Evolutionary conservation across 495 filamentous ascomycete genomes (phyloP), one percentile per base, ranked within the genome.

Genomic region (Cercophora sp.): DNA sequence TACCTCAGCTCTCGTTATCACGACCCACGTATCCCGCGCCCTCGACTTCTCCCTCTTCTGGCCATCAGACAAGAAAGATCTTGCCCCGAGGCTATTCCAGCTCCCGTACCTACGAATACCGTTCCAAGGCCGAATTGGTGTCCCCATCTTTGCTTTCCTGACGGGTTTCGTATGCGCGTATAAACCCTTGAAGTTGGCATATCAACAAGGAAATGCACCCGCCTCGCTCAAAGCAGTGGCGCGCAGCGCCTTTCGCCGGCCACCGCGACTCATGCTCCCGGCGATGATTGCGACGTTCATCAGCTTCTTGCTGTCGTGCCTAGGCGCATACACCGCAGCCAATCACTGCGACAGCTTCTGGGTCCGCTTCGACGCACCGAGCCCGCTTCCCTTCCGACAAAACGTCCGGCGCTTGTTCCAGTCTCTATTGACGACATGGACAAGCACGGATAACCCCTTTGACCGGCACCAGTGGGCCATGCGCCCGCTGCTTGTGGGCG

Each of bases 391-490:
- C 22, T 58, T 77, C 20, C 55, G 61, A 6, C 20, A 64, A 8
- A 70, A 71, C 15, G 43, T 75, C 8, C 48, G 51, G 32, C 29
- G 56, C 16, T 60, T 84, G 40, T 69, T 79, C 42, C 60, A 65
- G 26, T 76, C 73, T 47, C 68, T 79, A 41, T 59, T 80, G 6
- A 71, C 70, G 27, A 79, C 76, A 8, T 86, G 83, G 83, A 79
- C 79, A 8, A 77, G 67, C 27, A 76, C 73, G 4, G 78, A 75
- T 56, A 83, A 82, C 67, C 62, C 70, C 4, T 86, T 79, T 52
- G 83, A 86, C 57, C 70, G 77, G 23, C 80, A 85, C 47, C 82
- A 85, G 61, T 86, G 83, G 83, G 81, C 83, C 2, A 65, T 86
- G 58, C 70, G 80, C 11, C 82, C 79, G 8, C 62, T 86, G 42